Conservation (phyloP, 192 early-diverging fungal genomes). For the Entomortierella chlamydospora region DNA sequence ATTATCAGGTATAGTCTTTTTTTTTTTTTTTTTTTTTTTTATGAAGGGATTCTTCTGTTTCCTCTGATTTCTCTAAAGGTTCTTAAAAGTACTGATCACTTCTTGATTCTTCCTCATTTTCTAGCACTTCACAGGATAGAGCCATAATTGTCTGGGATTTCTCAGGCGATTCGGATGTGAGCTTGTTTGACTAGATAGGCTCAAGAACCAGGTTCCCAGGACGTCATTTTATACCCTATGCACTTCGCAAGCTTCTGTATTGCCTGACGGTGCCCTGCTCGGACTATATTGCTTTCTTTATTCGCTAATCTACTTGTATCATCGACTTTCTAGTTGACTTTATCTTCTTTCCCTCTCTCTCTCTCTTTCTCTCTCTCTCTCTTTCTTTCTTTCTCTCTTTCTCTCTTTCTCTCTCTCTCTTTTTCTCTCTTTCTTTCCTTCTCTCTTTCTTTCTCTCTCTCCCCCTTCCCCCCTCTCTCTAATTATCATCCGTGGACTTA, state of each 20-base stretch:
- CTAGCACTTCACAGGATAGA: conserved; percentile 40
- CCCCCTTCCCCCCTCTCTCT: too few species aligned
- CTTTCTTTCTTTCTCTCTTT: background rate
- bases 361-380: background rate
- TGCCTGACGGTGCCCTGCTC: background rate
- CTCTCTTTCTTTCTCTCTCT: background rate
- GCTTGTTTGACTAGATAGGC: conserved; percentile 24
- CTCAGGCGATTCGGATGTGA: conserved; percentile 17
- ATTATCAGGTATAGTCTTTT: conserved; percentile 75
- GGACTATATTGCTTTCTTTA: background rate
- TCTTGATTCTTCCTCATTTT: background rate
- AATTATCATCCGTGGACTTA: too few species aligned
- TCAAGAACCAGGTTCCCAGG: background rate
- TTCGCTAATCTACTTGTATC: background rate
- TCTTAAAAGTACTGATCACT: too few species aligned
- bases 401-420: background rate
- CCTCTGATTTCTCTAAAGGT: too few species aligned
- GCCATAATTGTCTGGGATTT: conserved; percentile 51
- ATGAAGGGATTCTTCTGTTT: too few species aligned
- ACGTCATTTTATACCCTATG: background rate
- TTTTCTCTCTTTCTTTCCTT: background rate
- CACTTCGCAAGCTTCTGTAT: background rate
- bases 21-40: background rate
- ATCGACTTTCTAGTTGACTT: background rate
- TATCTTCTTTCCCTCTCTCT: background rate